Base-by-base conservation (phyloP, 495 filamentous ascomycete genomes). In the Aspergillus bridgeri region DNA sequence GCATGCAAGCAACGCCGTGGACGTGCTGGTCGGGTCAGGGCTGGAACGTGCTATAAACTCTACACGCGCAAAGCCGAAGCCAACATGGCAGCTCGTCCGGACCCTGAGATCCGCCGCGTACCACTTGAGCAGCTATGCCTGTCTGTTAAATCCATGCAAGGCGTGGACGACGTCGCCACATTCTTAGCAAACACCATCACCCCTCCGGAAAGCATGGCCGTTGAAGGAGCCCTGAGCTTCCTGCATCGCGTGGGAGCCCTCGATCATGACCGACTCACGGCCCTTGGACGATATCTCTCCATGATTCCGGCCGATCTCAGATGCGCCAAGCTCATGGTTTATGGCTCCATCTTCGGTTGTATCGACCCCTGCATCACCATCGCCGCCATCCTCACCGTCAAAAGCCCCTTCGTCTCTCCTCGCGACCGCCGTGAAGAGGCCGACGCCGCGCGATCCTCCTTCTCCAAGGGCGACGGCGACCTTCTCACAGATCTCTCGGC, bases 1-100 rank as follows among this genome's bases (percentile, higher is more conserved):
- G 95, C 95, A 11, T 96, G 92, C 68, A 96, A 97, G 68, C 94
- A 98, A 69, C 87, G 94, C n/a, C 87, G 92, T 20, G 94, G 94
- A 64, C 87, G 94, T 69, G 94, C 94, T 23, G 94, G 94, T 65
- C 85, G 94, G 80, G 94, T 98, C 18, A 83, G 87, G 38, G 90
- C 89, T 15, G 94, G 94, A 42, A 83, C 85, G 57, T 98, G 95
- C 81, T 98, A 95, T 78, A 98, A 97, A 67, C 81, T 98, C 9
- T 98, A 90, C 75, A 98, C 94, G 0, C 82, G 85, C 44, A 88
- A 86, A 56, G 86, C 90, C 24, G 94, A 98, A 65, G 71, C 70
- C 2, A 88, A 91, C 65, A 98, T 98, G 94, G 81, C 86, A 6
- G 89, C 89, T 60, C 84, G 93, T 17, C 91, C 94, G 18, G 91